A percentile compares a stretch with the other conserved stretches of the same genome.
These are phyloP conservation scores for Suillus subaureus DNA, from an alignment of 768 basidiomycete species.

Conservation along the genomic window DNA sequence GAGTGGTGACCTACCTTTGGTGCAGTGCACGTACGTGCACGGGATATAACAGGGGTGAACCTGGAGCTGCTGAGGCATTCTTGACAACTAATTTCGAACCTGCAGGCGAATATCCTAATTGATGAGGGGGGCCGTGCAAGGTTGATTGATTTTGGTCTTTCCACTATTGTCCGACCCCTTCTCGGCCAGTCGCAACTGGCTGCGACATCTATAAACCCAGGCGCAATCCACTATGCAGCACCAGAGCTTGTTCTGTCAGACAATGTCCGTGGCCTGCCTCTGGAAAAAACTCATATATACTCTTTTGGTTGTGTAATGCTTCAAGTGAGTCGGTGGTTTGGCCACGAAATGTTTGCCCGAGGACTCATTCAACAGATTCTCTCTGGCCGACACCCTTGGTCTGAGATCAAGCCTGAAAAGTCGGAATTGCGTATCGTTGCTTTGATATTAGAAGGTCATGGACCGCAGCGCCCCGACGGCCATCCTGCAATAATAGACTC, in stretches of 20 bases:
- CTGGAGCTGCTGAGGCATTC: neutral
- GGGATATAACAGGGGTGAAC: neutral
- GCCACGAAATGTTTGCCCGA: neutral
- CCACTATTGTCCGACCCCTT: neutral
- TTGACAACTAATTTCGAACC: neutral
- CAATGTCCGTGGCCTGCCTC: neutral
- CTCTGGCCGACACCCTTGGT: neutral
- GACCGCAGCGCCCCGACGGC: neutral
- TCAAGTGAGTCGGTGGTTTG: neutral
- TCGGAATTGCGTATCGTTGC: neutral
- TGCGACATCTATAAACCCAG: neutral
- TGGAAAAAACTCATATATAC: constrained; percentile 3
- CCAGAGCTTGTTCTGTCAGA: neutral
- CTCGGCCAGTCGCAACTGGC: neutral
- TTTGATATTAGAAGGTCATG: neutral
- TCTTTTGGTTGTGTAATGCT: constrained; percentile 2
- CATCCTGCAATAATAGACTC: neutral
- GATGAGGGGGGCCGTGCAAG: neutral
- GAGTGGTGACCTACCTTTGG: neutral
- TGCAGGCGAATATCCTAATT: neutral
- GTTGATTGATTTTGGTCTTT: neutral
- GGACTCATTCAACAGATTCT: neutral
- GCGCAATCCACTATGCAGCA: constrained; percentile 4
- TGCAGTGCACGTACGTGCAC: neutral
- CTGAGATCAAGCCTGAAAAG: neutral